phyloP scores from a whole-genome alignment of 257 asterid species.

The Solanum acaule region DNA sequence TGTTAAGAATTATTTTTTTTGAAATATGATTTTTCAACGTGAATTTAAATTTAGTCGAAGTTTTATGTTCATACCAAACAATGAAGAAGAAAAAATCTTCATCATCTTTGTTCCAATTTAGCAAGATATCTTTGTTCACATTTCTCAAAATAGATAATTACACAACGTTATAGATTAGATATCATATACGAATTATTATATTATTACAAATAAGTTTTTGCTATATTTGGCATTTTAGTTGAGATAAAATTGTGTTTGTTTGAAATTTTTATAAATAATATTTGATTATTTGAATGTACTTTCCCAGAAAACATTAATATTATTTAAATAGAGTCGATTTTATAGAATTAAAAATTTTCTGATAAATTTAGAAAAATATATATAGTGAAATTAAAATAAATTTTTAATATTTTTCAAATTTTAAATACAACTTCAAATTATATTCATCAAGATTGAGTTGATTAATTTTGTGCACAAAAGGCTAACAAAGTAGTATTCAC shows the following conservation, averaged over 20 bases:
- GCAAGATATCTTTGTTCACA: background rate
- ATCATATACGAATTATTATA: no score
- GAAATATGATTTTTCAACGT: background rate
- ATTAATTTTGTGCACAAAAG: background rate
- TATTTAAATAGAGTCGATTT: background rate
- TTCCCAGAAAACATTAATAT: background rate
- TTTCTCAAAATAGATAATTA: background rate
- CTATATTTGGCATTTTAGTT: background rate
- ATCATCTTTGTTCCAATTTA: background rate
- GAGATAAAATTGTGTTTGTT: background rate
- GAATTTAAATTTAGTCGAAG: background rate
- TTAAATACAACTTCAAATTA: background rate
- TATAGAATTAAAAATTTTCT: background rate
- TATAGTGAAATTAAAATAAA: no score
- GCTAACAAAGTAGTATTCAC: background rate
- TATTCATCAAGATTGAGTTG: background rate
- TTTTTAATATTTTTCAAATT: background rate
- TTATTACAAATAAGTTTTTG: no score
- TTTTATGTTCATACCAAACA: background rate
- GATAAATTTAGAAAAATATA: background rate
- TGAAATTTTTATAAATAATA: no score
- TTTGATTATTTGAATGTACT: no score
- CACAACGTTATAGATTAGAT: background rate
- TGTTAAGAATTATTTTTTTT: background rate
- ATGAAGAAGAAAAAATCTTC: background rate